Conservation (phyloP, 305 asterid species). For the Solanum aculeatissimum region DNA sequence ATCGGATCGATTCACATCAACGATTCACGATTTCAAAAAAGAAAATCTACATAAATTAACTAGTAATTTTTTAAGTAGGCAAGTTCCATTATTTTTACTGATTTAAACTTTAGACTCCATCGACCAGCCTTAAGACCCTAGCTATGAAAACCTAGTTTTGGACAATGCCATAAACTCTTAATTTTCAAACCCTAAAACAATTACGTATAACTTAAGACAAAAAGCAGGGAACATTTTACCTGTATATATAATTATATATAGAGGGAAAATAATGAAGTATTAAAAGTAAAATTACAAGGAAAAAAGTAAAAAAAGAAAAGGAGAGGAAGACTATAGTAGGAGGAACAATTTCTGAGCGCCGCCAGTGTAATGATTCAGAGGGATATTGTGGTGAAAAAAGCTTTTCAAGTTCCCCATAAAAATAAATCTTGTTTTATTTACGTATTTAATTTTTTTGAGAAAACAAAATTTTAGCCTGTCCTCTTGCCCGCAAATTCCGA, state of each 20-base stretch:
- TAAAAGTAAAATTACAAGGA: not conserved
- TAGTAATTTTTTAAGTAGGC: not conserved
- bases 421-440: not conserved
- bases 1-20: no score
- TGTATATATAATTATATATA: not conserved
- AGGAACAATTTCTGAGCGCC: conserved; percentile 50
- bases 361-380: conserved; percentile 40
- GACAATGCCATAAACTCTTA: conserved; percentile 1
- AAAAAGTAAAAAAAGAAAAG: not conserved
- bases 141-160: not conserved
- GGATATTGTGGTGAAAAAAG: not conserved
- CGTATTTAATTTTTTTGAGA: not conserved
- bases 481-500: conserved; percentile 14
- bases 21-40: no score
- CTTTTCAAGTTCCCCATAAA: not conserved
- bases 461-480: not conserved
- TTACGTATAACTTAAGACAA: not conserved
- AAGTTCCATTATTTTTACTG: not conserved
- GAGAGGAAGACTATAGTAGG: conserved; percentile 12
- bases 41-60: no score
- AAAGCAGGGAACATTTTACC: not conserved
- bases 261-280: not conserved
- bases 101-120: not conserved
- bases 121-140: not conserved
- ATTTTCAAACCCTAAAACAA: not conserved